phyloP scores from a whole-genome alignment of 805 yeast species.

The Saccharomycopsis schoenii region DNA sequence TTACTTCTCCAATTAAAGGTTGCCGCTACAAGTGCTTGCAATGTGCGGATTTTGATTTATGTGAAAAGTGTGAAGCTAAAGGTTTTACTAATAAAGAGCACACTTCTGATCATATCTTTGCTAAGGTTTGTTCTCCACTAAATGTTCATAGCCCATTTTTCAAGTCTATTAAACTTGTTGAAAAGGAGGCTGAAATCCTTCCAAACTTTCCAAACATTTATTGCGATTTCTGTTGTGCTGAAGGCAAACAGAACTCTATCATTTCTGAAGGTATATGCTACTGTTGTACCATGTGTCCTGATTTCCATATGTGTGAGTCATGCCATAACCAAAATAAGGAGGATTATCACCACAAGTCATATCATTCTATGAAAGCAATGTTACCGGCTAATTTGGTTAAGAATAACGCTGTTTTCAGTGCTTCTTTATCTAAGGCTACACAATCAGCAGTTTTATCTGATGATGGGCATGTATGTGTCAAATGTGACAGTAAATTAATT shows the following conservation, averaged over 20 bases:
- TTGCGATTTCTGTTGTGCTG: constrained; percentile 19
- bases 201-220: constrained; percentile 2
- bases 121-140: background rate
- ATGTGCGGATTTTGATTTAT: constrained; percentile 42
- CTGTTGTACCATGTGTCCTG: constrained; percentile 38
- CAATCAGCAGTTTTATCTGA: constrained; percentile 9
- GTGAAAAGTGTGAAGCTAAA: constrained; percentile 28
- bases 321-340: constrained; percentile 23
- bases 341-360: constrained; percentile 9
- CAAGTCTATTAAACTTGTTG: background rate
- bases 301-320: constrained; percentile 38
- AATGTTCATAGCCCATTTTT: background rate
- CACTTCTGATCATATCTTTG: constrained; percentile 10
- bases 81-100: constrained; percentile 15
- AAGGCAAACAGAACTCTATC: background rate
- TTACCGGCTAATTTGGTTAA: background rate
- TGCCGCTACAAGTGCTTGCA: constrained; percentile 37
- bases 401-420: background rate
- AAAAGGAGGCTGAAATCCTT: background rate
- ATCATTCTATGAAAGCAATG: constrained; percentile 18
- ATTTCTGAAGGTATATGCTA: constrained; percentile 31
- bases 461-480: constrained; percentile 26
- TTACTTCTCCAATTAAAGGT: constrained; percentile 26
- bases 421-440: background rate
- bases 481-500: background rate